Percentiles rank a stretch among this genome's conserved stretches.
phyloP scores from a whole-genome alignment of 1,284 basidiomycete genomes.

The Moesziomyces parantarcticus region DNA sequence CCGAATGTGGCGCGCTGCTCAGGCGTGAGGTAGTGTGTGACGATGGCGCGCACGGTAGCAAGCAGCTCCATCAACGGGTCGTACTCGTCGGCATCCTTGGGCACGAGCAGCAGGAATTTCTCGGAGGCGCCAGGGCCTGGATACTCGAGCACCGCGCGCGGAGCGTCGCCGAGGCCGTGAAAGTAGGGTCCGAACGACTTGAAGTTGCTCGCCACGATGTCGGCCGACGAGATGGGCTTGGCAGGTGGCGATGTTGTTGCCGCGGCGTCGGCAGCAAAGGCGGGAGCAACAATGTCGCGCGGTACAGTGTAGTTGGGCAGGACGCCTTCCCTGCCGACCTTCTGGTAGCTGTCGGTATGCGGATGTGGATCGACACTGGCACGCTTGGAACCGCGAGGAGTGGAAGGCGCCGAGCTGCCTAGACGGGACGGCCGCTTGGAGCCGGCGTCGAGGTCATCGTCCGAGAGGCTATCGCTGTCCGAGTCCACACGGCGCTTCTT shows the following conservation, averaged over 20 bases:
- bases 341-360: constrained; percentile 36
- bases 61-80: constrained; percentile 65
- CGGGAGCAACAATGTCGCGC: constrained; percentile 34
- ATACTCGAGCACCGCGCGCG: constrained; percentile 53
- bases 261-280: constrained; percentile 2
- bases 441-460: constrained; percentile 11
- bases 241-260: background rate
- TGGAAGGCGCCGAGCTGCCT: constrained; percentile 24
- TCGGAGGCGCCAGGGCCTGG: constrained; percentile 52
- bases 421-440: constrained; percentile 7
- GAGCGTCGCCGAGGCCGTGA: constrained; percentile 40
- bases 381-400: constrained; percentile 35
- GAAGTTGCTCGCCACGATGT: constrained; percentile 44
- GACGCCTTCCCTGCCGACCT: constrained; percentile 44
- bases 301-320: constrained; percentile 42
- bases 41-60: constrained; percentile 55
- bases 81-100: constrained; percentile 64
- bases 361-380: constrained; percentile 45
- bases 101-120: constrained; percentile 55
- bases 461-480: constrained; percentile 13
- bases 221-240: constrained; percentile 28
- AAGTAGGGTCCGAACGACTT: constrained; percentile 54
- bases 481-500: constrained; percentile 24
- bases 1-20: constrained; percentile 56
- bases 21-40: constrained; percentile 50